Evolutionary conservation across 192 early-diverging fungal species (phyloP), one percentile per base, ranked within the genome.

Genomic region (Chytriomyces confervae): DNA sequence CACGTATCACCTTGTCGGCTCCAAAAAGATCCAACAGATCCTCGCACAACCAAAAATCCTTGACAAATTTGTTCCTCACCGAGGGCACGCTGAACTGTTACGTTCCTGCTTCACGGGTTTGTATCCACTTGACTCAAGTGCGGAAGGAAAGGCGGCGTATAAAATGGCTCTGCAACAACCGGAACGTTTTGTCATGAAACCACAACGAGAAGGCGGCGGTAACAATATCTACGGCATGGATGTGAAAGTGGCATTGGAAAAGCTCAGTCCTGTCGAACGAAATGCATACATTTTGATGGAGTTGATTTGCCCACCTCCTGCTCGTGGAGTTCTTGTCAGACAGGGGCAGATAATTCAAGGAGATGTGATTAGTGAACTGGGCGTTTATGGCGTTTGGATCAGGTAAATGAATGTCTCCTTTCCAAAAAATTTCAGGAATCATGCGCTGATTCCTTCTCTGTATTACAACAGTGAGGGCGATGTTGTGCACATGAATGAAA

Each of bases 11-110:
- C 81, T 99, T 27, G 92, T 92, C 7, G 97, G 97, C n/a, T 88
- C 93, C 50, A 99, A 99, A 81, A 99, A 99, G 77, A 89, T 97
- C 8, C 97, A 99, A 79, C 96, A 99, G 79, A 92, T 97, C 8
- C 80, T 99, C 24, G 91, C 96, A 0, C 79, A 86, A 6, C 91
- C 95, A 0, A 93, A 93, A 29, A 81, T 91, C 49, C 78, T 99
- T 9, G 96, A 99, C 51, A 83, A 79, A 50, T 84, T 83, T 51
- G 23, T 87, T 13, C 44, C n/a, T 16, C 51, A 76, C 29, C 20
- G 48, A 49, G 43, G 43, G 36, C 62, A 89, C 0, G 91, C 87
- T 1, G 76, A 71, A 2, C 79, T 82, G 18, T 75, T 97, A 7
- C 89, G 94, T 27, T 82, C 80, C 50, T 92, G 89, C 13, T 97